phyloP scores from a whole-genome alignment of 306 rosid genomes.

The Ormosia emarginata region DNA sequence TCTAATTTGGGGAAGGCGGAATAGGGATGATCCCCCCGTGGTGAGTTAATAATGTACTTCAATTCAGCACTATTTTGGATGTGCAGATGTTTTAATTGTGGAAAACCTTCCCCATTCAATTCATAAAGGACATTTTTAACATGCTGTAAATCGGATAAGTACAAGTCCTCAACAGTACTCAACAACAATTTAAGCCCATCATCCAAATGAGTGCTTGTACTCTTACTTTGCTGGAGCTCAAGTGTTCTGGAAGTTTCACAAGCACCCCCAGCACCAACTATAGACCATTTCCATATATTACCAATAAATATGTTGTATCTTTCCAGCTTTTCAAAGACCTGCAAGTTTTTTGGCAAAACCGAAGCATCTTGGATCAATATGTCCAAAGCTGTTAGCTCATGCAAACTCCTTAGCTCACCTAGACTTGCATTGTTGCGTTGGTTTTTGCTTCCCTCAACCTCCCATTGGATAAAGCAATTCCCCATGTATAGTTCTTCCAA shows the following conservation, averaged over 20 bases:
- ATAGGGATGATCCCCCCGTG: no score
- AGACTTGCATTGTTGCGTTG: neutral
- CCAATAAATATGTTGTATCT: neutral
- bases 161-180: neutral
- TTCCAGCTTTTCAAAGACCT: neutral
- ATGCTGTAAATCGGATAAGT: neutral
- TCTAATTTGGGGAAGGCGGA: neutral
- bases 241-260: no score
- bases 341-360: neutral
- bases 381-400: neutral
- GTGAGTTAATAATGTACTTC: no score
- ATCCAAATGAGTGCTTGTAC: neutral
- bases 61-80: neutral
- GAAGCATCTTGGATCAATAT: neutral
- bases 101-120: neutral
- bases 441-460: neutral
- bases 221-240: neutral
- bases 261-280: no score
- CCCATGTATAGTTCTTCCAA: neutral
- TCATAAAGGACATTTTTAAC: neutral
- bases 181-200: neutral
- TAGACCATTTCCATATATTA: neutral
- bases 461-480: neutral
- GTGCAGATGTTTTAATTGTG: neutral
- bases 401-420: conserved; percentile 4